Conservation (phyloP, 805 yeast genomes). For the Yarrowia hollandica region DNA sequence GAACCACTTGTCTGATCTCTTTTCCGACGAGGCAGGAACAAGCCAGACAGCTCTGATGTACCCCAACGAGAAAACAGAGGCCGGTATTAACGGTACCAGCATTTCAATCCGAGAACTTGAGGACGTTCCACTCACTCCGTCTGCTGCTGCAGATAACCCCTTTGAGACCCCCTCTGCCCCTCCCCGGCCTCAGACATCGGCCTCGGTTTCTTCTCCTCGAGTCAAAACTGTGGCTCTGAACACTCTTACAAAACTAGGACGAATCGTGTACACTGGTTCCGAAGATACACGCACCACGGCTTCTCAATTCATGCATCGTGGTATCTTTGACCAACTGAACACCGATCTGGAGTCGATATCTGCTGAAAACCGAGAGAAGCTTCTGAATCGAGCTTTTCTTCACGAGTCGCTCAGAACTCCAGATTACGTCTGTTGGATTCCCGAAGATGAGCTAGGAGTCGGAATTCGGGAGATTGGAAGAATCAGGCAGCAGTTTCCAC, state of each 20-base stretch:
- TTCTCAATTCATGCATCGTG: conserved; percentile 30
- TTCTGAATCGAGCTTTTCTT: conserved; percentile 38
- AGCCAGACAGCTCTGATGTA: neutral
- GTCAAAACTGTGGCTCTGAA: neutral
- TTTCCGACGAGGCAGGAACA: neutral
- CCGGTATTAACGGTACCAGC: neutral
- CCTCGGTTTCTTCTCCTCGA: neutral
- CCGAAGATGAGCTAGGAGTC: conserved; percentile 45
- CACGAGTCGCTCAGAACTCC: conserved; percentile 39
- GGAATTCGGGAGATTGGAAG: conserved; percentile 41
- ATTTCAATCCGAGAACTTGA: conserved; percentile 2
- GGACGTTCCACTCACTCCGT: conserved; percentile 2
- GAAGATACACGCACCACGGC: conserved; percentile 16
- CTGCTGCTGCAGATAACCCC: neutral
- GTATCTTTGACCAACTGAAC: conserved; percentile 38
- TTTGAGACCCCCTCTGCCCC: neutral
- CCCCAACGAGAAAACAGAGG: neutral
- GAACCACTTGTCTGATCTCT: neutral
- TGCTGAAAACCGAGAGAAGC: conserved; percentile 35
- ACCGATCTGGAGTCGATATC: conserved; percentile 36
- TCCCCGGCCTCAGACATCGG: neutral
- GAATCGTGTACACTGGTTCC: conserved; percentile 6
- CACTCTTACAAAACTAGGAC: conserved; percentile 11
- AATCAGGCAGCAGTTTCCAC: conserved; percentile 36
- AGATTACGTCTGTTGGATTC: conserved; percentile 48